Evolutionary conservation across 2,329 filamentous ascomycete species (phyloP).

Genomic region (Colletotrichum sp.): DNA sequence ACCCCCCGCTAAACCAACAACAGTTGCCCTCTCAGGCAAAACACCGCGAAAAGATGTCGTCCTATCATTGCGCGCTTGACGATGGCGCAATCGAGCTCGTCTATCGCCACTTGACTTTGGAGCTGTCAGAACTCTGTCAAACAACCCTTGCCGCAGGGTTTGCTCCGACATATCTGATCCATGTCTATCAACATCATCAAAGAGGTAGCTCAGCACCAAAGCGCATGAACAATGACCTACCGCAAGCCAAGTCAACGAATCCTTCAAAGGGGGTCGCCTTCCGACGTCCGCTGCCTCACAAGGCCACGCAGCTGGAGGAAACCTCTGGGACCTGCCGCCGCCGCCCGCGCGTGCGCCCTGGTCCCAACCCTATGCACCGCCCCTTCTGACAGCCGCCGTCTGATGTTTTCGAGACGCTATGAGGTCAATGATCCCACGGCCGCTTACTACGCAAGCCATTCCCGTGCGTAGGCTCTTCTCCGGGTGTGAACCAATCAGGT

Average conservation of each 20-base stretch:
- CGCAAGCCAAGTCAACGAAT: background rate
- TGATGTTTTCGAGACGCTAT: slow-evolving; percentile 12
- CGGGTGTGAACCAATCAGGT: background rate
- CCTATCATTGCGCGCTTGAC: background rate
- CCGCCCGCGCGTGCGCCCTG: background rate
- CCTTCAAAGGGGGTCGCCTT: background rate
- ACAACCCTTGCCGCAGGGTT: background rate
- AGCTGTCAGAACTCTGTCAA: background rate
- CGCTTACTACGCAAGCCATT: background rate
- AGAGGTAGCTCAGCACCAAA: background rate
- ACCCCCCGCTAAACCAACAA: background rate
- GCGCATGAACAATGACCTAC: background rate
- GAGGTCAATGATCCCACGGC: slow-evolving; percentile 2
- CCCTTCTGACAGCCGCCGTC: slow-evolving; percentile 18
- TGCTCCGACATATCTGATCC: background rate
- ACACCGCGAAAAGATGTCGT: background rate
- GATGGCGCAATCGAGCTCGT: background rate
- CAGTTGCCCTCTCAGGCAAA: background rate
- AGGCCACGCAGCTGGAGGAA: background rate
- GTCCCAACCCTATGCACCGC: background rate
- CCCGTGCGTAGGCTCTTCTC: background rate
- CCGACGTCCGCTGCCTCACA: background rate
- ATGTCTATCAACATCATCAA: background rate
- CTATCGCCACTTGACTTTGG: background rate
- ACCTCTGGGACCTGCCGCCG: background rate